These are phyloP conservation scores for Spiraea crenata DNA, from an alignment of 331 rosid species.

Conservation along the genomic window DNA sequence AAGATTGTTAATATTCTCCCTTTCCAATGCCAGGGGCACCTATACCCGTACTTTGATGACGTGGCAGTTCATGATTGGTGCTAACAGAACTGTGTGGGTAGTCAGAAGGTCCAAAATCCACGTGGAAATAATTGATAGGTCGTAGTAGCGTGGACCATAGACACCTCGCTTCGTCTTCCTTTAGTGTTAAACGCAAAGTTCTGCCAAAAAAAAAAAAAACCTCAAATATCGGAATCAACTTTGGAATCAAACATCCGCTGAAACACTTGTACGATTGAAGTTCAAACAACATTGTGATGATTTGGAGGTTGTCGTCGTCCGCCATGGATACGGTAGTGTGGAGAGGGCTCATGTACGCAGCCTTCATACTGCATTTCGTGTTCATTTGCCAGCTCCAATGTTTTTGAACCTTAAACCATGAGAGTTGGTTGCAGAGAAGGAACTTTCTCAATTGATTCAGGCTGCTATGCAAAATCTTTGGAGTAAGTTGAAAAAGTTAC, in stretches of 20 bases:
- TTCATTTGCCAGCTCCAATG: slow-evolving; percentile 68
- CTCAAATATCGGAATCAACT: no score
- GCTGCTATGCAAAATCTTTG: slow-evolving; percentile 66
- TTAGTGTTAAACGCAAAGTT: neutral
- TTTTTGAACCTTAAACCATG: slow-evolving; percentile 89
- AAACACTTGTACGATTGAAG: no score
- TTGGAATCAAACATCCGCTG: no score
- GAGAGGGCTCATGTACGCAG: no score
- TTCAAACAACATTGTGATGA: no score
- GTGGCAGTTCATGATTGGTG: slow-evolving; percentile 5
- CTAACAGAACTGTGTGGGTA: slow-evolving; percentile 12
- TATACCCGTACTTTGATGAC: no score
- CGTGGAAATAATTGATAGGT: slow-evolving; percentile 47
- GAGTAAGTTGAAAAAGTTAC: slow-evolving; percentile 81
- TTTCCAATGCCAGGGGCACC: no score
- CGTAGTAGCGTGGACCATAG: slow-evolving; percentile 55
- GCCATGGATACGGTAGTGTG: no score
- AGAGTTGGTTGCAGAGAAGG: slow-evolving; percentile 82
- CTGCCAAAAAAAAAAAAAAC: no score
- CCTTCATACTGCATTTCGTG: slow-evolving; percentile 68
- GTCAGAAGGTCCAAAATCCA: slow-evolving; percentile 24
- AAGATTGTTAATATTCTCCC: no score
- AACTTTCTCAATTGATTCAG: slow-evolving; percentile 52
- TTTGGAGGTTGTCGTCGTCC: no score
- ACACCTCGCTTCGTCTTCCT: neutral